Evolutionary conservation across 116 monocot species (phyloP), one percentile per base, ranked within the genome.

Genomic region (Thalassia testudinum): DNA sequence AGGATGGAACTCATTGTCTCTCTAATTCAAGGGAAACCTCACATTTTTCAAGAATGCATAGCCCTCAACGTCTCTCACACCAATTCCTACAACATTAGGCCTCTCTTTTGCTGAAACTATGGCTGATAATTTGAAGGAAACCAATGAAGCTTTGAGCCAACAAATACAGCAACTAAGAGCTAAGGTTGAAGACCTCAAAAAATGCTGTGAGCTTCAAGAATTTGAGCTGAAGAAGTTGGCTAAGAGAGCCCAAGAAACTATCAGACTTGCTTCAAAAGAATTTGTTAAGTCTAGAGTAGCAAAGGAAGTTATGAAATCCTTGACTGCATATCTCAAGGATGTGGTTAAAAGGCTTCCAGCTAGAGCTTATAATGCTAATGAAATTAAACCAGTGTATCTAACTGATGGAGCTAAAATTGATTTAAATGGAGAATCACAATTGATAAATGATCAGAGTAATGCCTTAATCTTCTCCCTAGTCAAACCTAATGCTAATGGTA

Each of bases 301-400:
- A 47, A 91, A 91, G 68, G 73, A 91, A 69, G 91, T 85, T 43
- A 91, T 91, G 44, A 91, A 76, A 64, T 78, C 80, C n/a, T 59
- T 91, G 57, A 85, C 91, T 21, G 70, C 81, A 1, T 10, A 91
- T 85, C 85, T 91, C 40, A 81, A 91, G 51, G 78, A 91, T 54
- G 72, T 85, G 75, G 85, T 78, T 26, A 81, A 85, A 60, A 78
- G 37, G 60, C 66, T 85, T 24, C 91, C 81, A 18, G 61, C 49
- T 28, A 71, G 61, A 2, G 51, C 50, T 23, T 66, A 76, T 53
- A 73, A 78, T 21, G 54, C 44, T 24, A 61, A 58, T 24, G 47
- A 43, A 23, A 50, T 50, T 42, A 80, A 63, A 56, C 47, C 70
- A 37, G 4, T 21, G 27, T 52, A 55, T 17, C 19, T 66, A 17